A percentile compares a stretch with the other conserved stretches of the same genome.
Evolutionary conservation across 441 rosid species (phyloP).

Genomic region (Euphorbia schlechtendalii): DNA sequence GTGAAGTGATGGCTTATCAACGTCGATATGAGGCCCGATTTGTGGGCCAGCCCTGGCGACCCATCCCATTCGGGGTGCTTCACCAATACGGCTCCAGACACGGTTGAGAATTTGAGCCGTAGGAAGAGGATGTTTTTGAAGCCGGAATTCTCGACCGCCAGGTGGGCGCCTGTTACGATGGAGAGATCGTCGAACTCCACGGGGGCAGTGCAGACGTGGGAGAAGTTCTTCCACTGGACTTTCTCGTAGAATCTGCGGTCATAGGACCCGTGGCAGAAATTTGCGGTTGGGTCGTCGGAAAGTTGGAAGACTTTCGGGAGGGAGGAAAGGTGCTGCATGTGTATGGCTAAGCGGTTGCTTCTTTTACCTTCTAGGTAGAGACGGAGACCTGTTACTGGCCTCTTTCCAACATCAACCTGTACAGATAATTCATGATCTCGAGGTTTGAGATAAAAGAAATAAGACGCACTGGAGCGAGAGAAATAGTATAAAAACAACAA

Average conservation of each 20-base stretch:
- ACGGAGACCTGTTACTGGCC: conserved; percentile 92
- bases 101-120: conserved; percentile 67
- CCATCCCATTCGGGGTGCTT: conserved; percentile 90
- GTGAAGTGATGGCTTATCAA: conserved; percentile 39
- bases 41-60: conserved; percentile 61
- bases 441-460: neutral
- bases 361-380: conserved; percentile 89
- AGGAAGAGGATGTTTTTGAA: conserved; percentile 79
- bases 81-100: conserved; percentile 43
- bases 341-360: conserved; percentile 77
- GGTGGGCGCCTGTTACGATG: conserved; percentile 84
- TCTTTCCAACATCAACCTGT: conserved; percentile 96
- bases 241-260: conserved; percentile 76
- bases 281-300: conserved; percentile 56
- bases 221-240: conserved; percentile 91
- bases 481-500: neutral
- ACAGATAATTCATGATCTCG: conserved; percentile 14
- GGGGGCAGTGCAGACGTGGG: conserved; percentile 87
- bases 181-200: conserved; percentile 71
- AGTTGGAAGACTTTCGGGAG: conserved; percentile 81
- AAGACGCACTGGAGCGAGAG: neutral
- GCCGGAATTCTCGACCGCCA: conserved; percentile 73
- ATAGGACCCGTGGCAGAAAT: conserved; percentile 39
- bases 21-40: conserved; percentile 54
- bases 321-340: conserved; percentile 93